Percentiles rank a stretch among this genome's conserved stretches.
Evolutionary conservation across 495 filamentous ascomycete genomes (phyloP).

Genomic region (Hypoxylon lenormandii): DNA sequence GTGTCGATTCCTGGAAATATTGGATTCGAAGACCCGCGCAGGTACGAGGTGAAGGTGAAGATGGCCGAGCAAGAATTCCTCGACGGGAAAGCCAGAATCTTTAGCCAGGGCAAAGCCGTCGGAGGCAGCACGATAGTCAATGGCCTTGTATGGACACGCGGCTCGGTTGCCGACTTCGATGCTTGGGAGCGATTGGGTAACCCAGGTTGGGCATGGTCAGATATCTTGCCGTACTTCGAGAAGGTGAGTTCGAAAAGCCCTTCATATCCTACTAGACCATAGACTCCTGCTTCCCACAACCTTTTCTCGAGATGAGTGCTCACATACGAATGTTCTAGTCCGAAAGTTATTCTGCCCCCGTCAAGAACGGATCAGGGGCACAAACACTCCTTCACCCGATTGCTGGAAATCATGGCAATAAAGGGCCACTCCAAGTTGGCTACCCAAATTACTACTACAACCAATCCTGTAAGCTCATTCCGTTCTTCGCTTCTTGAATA

Average conservation of each 20-base stretch:
- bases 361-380: slow-evolving; percentile 27
- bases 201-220: slow-evolving; percentile 72
- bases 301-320: slow-evolving; percentile 24
- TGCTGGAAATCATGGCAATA: slow-evolving; percentile 49
- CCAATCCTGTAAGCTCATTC: slow-evolving; percentile 55
- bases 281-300: slow-evolving; percentile 2
- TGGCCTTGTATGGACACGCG: slow-evolving; percentile 60
- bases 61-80: slow-evolving; percentile 50
- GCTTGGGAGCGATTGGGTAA: slow-evolving; percentile 71
- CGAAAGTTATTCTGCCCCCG: slow-evolving; percentile 31
- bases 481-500: neutral
- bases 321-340: slow-evolving; percentile 23
- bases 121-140: slow-evolving; percentile 65
- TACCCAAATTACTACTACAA: slow-evolving; percentile 67
- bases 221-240: slow-evolving; percentile 69
- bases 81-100: slow-evolving; percentile 51
- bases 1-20: slow-evolving; percentile 52
- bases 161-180: slow-evolving; percentile 64
- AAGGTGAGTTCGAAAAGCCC: slow-evolving; percentile 52
- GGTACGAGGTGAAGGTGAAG: slow-evolving; percentile 42
- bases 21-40: slow-evolving; percentile 40
- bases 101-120: slow-evolving; percentile 57
- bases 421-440: slow-evolving; percentile 63
- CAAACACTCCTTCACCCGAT: slow-evolving; percentile 55
- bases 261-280: neutral